Conservation (phyloP, 768 basidiomycete genomes). For the Phallus indusiatus region DNA sequence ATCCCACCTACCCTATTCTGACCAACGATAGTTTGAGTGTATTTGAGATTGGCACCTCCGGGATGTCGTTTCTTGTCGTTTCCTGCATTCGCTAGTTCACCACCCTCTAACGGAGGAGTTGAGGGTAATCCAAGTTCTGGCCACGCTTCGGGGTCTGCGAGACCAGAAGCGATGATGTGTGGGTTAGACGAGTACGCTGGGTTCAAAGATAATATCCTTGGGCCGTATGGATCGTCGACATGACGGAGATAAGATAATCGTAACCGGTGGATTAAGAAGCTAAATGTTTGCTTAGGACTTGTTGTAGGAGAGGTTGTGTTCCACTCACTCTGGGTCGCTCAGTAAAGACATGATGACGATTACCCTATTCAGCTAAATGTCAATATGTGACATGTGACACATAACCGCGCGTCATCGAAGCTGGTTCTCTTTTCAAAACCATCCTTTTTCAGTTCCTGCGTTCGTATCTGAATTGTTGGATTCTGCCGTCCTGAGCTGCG, state of each 20-base stretch:
- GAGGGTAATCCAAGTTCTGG: slow-evolving; percentile 69
- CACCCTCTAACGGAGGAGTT: slow-evolving; percentile 65
- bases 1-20: slow-evolving; percentile 53
- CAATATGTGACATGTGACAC: not conserved
- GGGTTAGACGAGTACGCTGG: slow-evolving; percentile 73
- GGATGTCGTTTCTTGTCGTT: slow-evolving; percentile 24
- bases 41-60: slow-evolving; percentile 54
- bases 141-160: slow-evolving; percentile 75
- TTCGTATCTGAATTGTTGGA: no score
- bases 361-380: not conserved
- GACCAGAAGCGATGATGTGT: slow-evolving; percentile 69
- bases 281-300: slow-evolving; percentile 15
- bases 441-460: no score
- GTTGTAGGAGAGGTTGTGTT: not conserved
- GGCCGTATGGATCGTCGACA: slow-evolving; percentile 78
- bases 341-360: slow-evolving; percentile 44
- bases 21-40: slow-evolving; percentile 86
- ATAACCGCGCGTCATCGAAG: no score
- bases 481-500: no score
- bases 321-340: slow-evolving; percentile 49
- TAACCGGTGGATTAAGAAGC: slow-evolving; percentile 74
- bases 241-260: slow-evolving; percentile 83
- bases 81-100: slow-evolving; percentile 30
- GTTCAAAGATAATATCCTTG: slow-evolving; percentile 71
- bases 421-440: no score